These are phyloP conservation scores for Neofusicoccum sp. DNA, from an alignment of 2,329 filamentous ascomycete species.

Conservation along the genomic window DNA sequence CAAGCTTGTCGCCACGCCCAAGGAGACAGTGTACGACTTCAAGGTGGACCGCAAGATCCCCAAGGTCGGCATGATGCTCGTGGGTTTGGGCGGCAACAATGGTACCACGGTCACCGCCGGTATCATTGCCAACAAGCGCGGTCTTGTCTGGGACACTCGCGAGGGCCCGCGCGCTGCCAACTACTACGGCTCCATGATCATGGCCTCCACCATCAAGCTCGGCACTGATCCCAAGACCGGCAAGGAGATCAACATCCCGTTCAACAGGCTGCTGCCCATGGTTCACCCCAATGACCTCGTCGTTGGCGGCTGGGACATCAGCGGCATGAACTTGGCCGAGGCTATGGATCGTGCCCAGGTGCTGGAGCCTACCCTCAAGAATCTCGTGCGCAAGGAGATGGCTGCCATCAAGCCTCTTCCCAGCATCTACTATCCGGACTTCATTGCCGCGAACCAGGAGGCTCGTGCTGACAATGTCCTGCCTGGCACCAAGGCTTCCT, in stretches of 20 bases:
- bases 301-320: slow-evolving; percentile 97
- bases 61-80: slow-evolving; percentile 94
- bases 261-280: slow-evolving; percentile 93
- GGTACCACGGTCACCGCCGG: slow-evolving; percentile 95
- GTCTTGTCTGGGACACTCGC: slow-evolving; percentile 87
- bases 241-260: slow-evolving; percentile 92
- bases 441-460: slow-evolving; percentile 98
- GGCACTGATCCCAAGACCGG: slow-evolving; percentile 80
- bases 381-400: slow-evolving; percentile 90
- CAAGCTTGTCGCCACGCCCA: slow-evolving; percentile 78
- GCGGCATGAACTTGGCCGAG: slow-evolving; percentile 78
- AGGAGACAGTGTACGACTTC: slow-evolving; percentile 93
- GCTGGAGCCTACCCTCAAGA: slow-evolving; percentile 91
- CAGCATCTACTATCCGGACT: slow-evolving; percentile 98
- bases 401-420: slow-evolving; percentile 81
- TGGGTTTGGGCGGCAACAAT: slow-evolving; percentile 98
- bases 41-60: slow-evolving; percentile 92
- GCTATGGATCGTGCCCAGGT: slow-evolving; percentile 96
- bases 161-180: slow-evolving; percentile 83
- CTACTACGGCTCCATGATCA: slow-evolving; percentile 97
- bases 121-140: slow-evolving; percentile 90
- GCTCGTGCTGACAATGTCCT: slow-evolving; percentile 91
- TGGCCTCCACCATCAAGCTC: slow-evolving; percentile 96
- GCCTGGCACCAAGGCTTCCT: slow-evolving; percentile 77
- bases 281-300: slow-evolving; percentile 94